phyloP scores from a whole-genome alignment of 2,329 filamentous ascomycete genomes.

The Purpureocillium lavendulum region DNA sequence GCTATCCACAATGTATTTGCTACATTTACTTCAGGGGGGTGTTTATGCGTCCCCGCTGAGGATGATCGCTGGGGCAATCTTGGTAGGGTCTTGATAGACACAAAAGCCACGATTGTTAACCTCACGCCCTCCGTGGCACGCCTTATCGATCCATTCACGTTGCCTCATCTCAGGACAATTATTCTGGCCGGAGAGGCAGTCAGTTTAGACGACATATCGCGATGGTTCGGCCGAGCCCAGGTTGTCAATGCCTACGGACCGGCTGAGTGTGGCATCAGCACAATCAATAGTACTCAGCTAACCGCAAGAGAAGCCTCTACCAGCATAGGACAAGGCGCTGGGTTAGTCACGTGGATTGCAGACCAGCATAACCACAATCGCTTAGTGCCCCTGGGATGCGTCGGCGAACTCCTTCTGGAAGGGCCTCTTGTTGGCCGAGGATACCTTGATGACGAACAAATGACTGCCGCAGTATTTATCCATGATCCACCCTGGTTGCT shows the following conservation, averaged over 20 bases:
- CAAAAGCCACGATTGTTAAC: neutral
- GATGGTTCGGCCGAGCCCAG: constrained; percentile 4
- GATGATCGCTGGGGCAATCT: neutral
- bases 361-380: constrained; percentile 7
- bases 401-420: constrained; percentile 18
- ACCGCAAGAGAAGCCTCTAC: too few relatives aligned
- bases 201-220: neutral
- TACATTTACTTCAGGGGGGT: constrained; percentile 3
- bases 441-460: constrained; percentile 12
- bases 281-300: too few relatives aligned
- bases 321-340: constrained; percentile 1
- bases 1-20: constrained; percentile 2
- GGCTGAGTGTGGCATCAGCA: constrained; percentile 8
- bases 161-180: constrained; percentile 7
- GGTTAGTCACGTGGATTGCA: constrained; percentile 13
- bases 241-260: constrained; percentile 13
- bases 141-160: constrained; percentile 5
- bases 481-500: constrained; percentile 35
- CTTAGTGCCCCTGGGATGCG: constrained; percentile 9
- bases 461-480: constrained; percentile 14
- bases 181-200: constrained; percentile 9
- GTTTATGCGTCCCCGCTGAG: constrained; percentile 3
- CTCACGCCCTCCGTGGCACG: constrained; percentile 8
- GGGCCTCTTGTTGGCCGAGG: constrained; percentile 14
- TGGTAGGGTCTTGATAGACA: neutral